Conservation (phyloP, 768 basidiomycete genomes). For the Pleurotus tuoliensis region DNA sequence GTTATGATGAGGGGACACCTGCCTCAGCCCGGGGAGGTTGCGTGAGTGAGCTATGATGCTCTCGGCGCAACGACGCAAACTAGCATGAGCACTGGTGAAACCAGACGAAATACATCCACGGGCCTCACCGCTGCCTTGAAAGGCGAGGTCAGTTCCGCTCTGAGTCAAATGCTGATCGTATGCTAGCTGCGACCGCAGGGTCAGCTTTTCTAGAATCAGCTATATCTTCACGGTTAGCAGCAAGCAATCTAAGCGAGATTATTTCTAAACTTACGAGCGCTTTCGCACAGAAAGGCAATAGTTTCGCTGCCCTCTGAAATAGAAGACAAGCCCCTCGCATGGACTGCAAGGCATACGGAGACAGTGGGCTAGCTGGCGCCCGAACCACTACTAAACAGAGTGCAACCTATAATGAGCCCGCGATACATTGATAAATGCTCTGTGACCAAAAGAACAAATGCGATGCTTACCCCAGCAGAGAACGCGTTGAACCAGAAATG, state of each 20-base stretch:
- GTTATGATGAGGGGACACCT: background rate
- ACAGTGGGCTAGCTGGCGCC: conserved; percentile 53
- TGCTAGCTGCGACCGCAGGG: background rate
- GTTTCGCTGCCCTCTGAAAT: conserved; percentile 52
- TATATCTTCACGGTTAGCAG: background rate
- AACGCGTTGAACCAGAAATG: conserved; percentile 76
- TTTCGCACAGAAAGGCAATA: conserved; percentile 58
- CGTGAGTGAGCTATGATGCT: background rate
- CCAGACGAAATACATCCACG: background rate
- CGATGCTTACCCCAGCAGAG: conserved; percentile 57
- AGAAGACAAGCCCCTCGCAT: conserved; percentile 55
- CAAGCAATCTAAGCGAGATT: background rate
- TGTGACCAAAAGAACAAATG: background rate
- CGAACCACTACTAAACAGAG: conserved; percentile 62
- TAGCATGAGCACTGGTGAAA: background rate
- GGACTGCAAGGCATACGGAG: conserved; percentile 56
- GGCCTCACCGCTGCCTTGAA: background rate
- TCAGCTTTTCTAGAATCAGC: background rate
- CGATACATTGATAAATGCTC: background rate
- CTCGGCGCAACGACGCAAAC: background rate
- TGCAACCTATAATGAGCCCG: conserved; percentile 40
- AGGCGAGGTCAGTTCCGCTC: background rate
- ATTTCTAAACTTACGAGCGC: conserved; percentile 42
- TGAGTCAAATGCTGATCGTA: background rate
- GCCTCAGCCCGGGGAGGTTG: background rate